These are phyloP conservation scores for Cicer cuneatum DNA, from an alignment of 306 rosid genomes.

Conservation along the genomic window DNA sequence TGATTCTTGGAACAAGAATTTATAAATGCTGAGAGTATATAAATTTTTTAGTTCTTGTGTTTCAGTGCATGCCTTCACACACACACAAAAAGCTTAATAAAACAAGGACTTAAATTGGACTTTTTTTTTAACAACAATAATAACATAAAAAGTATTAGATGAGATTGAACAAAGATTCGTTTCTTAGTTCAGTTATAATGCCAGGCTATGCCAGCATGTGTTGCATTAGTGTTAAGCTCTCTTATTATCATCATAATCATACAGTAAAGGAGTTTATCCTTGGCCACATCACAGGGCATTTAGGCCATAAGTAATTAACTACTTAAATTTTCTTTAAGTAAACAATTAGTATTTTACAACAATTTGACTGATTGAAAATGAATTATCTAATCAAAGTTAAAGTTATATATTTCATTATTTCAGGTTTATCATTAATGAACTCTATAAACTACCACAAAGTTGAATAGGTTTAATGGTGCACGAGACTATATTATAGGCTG, in stretches of 20 bases:
- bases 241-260: slow-evolving; percentile 4
- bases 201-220: slow-evolving; percentile 50
- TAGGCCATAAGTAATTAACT: slow-evolving; percentile 14
- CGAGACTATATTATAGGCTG: too few species aligned
- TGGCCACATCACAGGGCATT: slow-evolving; percentile 36
- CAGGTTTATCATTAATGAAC: too few species aligned
- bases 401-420: not conserved
- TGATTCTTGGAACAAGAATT: slow-evolving; percentile 42
- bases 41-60: slow-evolving; percentile 13
- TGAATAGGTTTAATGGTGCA: too few species aligned
- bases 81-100: slow-evolving; percentile 43
- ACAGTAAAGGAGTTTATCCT: slow-evolving; percentile 34
- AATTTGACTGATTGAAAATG: not conserved
- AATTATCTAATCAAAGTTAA: slow-evolving; percentile 7
- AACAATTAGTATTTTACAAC: not conserved
- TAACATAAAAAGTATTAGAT: slow-evolving; percentile 29
- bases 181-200: slow-evolving; percentile 78
- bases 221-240: slow-evolving; percentile 45
- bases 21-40: slow-evolving; percentile 31
- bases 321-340: slow-evolving; percentile 13
- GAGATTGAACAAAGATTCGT: slow-evolving; percentile 58
- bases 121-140: not conserved
- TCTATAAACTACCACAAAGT: too few species aligned
- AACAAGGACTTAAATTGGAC: slow-evolving; percentile 6
- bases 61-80: slow-evolving; percentile 52